Conservation (phyloP, 352 stramenopile genomes). For the Globisporangium sylvaticum region DNA sequence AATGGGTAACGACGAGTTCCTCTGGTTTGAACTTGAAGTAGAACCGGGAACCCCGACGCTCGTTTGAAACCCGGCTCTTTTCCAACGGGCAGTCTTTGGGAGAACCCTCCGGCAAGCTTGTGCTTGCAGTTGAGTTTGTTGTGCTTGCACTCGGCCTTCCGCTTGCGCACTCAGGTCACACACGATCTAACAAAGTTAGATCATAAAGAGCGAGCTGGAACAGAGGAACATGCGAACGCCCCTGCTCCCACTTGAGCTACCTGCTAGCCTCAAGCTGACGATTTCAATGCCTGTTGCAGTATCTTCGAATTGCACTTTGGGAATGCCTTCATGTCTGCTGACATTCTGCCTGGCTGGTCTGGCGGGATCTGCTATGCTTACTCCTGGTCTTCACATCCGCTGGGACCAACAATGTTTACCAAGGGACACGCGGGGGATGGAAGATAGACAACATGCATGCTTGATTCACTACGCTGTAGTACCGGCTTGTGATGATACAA, state of each 20-base stretch:
- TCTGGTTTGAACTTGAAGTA: slow-evolving; percentile 1
- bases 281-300: background rate
- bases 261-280: background rate
- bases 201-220: background rate
- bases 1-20: background rate
- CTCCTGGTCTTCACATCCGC: background rate
- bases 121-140: background rate
- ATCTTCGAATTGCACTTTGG: background rate
- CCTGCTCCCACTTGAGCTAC: background rate
- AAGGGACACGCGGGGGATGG: background rate
- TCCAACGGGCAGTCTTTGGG: background rate
- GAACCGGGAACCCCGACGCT: background rate
- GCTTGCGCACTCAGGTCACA: background rate
- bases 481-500: too few species aligned
- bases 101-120: background rate
- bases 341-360: background rate
- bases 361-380: background rate
- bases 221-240: background rate
- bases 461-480: background rate
- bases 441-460: background rate
- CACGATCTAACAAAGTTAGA: slow-evolving; percentile 1
- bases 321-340: background rate
- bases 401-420: background rate
- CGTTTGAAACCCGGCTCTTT: background rate
- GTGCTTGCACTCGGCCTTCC: background rate